These are phyloP conservation scores for Flaveria ramosissima DNA, from an alignment of 129 eudicot genomes.

Conservation along the genomic window DNA sequence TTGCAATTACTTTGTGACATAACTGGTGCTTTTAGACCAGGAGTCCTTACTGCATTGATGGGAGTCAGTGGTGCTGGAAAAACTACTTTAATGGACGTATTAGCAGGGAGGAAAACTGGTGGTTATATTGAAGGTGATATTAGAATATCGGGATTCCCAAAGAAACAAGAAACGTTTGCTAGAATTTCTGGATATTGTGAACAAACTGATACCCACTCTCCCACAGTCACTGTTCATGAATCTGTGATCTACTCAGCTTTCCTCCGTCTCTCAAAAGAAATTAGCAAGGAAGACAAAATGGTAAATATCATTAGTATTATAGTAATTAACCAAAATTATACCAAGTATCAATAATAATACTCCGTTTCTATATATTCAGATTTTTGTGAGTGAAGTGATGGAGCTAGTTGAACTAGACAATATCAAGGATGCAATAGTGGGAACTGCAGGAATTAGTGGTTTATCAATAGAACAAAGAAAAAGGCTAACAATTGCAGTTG, in stretches of 20 bases:
- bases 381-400: constrained; percentile 67
- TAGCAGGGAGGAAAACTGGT: constrained; percentile 54
- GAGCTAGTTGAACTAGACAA: constrained; percentile 63
- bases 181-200: constrained; percentile 5
- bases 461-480: constrained; percentile 81
- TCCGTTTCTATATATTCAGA: constrained; percentile 26
- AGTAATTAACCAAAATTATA: neutral
- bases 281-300: neutral
- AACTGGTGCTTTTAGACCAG: constrained; percentile 57
- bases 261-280: neutral
- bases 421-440: constrained; percentile 67
- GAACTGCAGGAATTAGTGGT: constrained; percentile 70
- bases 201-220: constrained; percentile 3
- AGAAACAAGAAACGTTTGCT: neutral
- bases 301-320: neutral
- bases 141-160: constrained; percentile 35
- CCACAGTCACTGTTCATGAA: neutral
- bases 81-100: constrained; percentile 56
- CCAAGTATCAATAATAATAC: neutral
- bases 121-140: constrained; percentile 53
- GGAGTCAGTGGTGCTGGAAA: constrained; percentile 69
- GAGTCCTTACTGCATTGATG: constrained; percentile 57
- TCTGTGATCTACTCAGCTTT: neutral
- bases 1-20: constrained; percentile 43
- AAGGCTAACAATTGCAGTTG: constrained; percentile 81